Conservation (phyloP, 2,329 filamentous ascomycete genomes). For the Chrysoporthe cubensis region DNA sequence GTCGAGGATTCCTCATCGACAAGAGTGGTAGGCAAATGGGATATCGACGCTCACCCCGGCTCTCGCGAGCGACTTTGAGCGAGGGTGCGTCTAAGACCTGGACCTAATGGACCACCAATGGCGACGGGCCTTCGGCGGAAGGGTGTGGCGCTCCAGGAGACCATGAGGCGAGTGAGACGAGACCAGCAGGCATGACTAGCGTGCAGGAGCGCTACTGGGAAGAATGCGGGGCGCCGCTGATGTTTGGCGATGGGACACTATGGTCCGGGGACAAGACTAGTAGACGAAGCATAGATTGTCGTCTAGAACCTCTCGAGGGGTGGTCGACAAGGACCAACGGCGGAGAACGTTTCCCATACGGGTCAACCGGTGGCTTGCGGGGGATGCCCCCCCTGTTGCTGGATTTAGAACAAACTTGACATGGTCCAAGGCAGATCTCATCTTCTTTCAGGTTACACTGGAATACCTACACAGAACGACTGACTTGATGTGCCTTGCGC, state of each 20-base stretch:
- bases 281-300: background rate
- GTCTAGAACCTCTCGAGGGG: background rate
- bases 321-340: background rate
- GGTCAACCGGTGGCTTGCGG: background rate
- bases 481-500: background rate
- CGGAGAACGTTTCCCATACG: background rate
- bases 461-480: background rate
- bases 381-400: background rate
- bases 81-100: background rate
- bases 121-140: background rate
- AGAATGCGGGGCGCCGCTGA: background rate
- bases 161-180: background rate
- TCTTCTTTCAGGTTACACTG: background rate
- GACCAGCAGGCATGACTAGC: background rate
- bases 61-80: background rate
- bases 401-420: background rate
- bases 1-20: background rate
- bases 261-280: background rate
- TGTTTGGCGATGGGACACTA: background rate
- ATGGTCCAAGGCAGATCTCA: background rate
- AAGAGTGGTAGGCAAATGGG: background rate
- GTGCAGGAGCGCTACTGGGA: background rate
- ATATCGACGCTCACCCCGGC: background rate
- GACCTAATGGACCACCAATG: background rate
- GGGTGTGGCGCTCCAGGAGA: background rate